These are phyloP conservation scores for Withania somnifera DNA, from an alignment of 305 asterid species.

Conservation along the genomic window DNA sequence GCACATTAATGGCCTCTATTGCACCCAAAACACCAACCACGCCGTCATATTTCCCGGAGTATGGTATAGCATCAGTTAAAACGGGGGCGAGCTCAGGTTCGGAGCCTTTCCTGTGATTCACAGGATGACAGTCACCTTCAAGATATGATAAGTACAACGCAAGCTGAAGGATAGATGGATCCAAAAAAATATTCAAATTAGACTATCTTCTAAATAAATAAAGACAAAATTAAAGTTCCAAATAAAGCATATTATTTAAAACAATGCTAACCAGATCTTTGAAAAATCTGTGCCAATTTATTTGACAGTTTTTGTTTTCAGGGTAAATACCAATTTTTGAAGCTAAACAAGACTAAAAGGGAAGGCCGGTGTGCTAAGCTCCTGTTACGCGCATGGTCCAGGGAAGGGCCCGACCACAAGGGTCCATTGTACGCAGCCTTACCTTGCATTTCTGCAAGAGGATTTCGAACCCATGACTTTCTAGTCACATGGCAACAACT, in stretches of 20 bases:
- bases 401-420: no score
- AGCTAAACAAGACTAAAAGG: neutral
- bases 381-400: no score
- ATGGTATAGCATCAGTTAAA: slow-evolving; percentile 88
- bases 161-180: neutral
- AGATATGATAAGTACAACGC: neutral
- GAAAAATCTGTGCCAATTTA: neutral
- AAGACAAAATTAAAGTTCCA: neutral
- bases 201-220: neutral
- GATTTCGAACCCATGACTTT: no score
- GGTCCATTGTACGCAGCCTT: no score
- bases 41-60: slow-evolving; percentile 92
- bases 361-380: no score
- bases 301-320: neutral
- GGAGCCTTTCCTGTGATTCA: slow-evolving; percentile 48
- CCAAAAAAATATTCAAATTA: neutral
- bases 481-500: no score
- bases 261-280: neutral
- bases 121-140: neutral
- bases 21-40: slow-evolving; percentile 97
- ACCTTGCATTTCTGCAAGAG: no score
- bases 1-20: slow-evolving; percentile 81
- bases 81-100: slow-evolving; percentile 71
- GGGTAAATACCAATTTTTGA: neutral
- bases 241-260: neutral